These are phyloP conservation scores for Wickerhamomyces canadensis DNA, from an alignment of 805 yeast species.

Conservation along the genomic window DNA sequence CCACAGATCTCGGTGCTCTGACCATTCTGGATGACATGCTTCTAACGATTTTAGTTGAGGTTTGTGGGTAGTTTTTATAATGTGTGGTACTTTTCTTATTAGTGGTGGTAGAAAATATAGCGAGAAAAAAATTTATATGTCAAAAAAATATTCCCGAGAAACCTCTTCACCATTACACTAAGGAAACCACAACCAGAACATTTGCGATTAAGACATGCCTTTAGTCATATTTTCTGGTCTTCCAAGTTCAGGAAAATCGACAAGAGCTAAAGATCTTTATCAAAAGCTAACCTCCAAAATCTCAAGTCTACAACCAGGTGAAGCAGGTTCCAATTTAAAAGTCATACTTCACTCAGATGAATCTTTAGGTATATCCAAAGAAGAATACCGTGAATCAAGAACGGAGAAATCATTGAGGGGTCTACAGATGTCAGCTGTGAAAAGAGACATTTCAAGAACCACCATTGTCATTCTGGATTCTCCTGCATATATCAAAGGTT, in stretches of 20 bases:
- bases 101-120: not conserved
- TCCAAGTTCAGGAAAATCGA: slow-evolving; percentile 82
- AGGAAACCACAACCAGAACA: not conserved
- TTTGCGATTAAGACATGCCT: slow-evolving; percentile 65
- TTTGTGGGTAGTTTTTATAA: too few relatives aligned
- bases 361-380: slow-evolving; percentile 62
- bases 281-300: slow-evolving; percentile 42
- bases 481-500: slow-evolving; percentile 87
- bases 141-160: not conserved
- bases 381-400: slow-evolving; percentile 62
- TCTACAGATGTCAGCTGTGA: slow-evolving; percentile 81
- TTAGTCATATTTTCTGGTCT: slow-evolving; percentile 76
- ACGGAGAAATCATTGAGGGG: slow-evolving; percentile 82
- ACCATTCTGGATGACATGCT: too few relatives aligned
- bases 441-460: slow-evolving; percentile 63
- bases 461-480: slow-evolving; percentile 82
- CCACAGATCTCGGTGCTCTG: slow-evolving; percentile 4
- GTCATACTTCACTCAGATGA: slow-evolving; percentile 77
- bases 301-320: slow-evolving; percentile 31
- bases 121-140: not conserved
- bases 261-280: slow-evolving; percentile 57
- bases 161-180: too few relatives aligned
- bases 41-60: too few relatives aligned
- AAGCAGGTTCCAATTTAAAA: slow-evolving; percentile 49
- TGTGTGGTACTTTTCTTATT: too few relatives aligned